Base-by-base conservation (phyloP, 306 rosid species). In the Bauhinia variegata region DNA sequence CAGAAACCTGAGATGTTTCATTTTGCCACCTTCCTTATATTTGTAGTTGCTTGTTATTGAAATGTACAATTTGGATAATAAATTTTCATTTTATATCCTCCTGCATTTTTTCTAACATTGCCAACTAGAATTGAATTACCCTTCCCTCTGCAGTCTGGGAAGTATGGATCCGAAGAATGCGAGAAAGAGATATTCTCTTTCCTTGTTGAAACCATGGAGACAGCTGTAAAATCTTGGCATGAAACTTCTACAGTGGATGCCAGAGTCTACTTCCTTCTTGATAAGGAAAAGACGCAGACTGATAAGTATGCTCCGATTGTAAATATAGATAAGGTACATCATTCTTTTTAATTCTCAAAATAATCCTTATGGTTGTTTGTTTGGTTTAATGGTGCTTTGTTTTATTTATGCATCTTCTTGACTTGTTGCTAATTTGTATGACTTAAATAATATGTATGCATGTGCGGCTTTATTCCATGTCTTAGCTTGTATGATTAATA, bases 151-250 rank as follows among this genome's bases (percentile, higher is more conserved):
- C 92, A 95, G 96, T 85, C 95, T 34, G 85, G 56, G 70, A 86
- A 82, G 72, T 79, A 79, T 75, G 97, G 87, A 80, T 85, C 89
- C 46, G 97, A 90, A 82, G 92, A 86, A 68, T 33, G 77, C 81
- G 80, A 84, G 82, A 85, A 90, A 70, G 95, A 90, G 11, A 61
- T 82, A 44, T 86, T 90, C 55, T 70, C 80, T 71, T 95, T 95
- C 77, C 84, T 95, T 63, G 89, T 88, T 54, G 97, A 88, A 80
- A 95, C 97, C 28, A 95, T 95, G 92, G 95, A 95, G 78, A 64
- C 85, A 15, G 97, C 99, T 79, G 86, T 95, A 51, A 95, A 87
- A 78, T 76, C 92, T 23, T 90, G 97, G 95, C 96, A 88, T 47
- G 91, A 81, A 82, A 85, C 88, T 67, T 90, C 91, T 5, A 82